Conservation (phyloP, 805 yeast genomes). For the Yamadazyma nakazawae region DNA sequence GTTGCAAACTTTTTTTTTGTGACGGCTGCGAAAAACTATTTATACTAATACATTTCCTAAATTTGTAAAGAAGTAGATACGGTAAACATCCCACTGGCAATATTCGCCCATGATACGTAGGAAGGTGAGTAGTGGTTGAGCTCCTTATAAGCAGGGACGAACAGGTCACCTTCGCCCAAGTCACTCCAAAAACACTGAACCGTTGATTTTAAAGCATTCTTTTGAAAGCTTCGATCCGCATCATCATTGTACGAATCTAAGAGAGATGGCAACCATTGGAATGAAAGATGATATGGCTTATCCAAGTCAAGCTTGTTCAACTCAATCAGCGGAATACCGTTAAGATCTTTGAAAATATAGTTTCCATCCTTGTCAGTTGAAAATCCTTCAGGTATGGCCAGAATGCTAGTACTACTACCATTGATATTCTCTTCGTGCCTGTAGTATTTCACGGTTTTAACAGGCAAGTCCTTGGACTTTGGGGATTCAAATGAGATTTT, state of each 20-base stretch:
- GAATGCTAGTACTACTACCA: conserved; percentile 6
- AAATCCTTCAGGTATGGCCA: conserved; percentile 43
- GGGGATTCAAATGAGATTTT: conserved; percentile 50
- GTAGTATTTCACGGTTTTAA: conserved; percentile 57
- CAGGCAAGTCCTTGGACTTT: conserved; percentile 47
- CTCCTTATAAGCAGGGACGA: conserved; percentile 72
- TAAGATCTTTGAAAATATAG: conserved; percentile 48
- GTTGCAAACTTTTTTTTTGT: conserved; percentile 2
- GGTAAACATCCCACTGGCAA: conserved; percentile 65
- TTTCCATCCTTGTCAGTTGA: conserved; percentile 41
- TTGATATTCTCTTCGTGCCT: conserved; percentile 24
- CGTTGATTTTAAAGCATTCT: conserved; percentile 47
- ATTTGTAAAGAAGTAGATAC: conserved; percentile 47
- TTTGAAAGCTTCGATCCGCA: conserved; percentile 17
- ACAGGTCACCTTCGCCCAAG: conserved; percentile 39
- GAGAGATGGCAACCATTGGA: conserved; percentile 74
- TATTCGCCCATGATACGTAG: conserved; percentile 62
- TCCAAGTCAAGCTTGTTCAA: conserved; percentile 66
- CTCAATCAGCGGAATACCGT: conserved; percentile 63
- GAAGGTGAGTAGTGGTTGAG: conserved; percentile 64
- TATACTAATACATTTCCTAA: conserved; percentile 12
- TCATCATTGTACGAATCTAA: conserved; percentile 31
- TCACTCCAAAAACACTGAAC: conserved; percentile 81
- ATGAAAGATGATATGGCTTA: conserved; percentile 53
- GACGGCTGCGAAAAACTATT: conserved; percentile 2